Conservation (phyloP, 202 grass and related monocot genomes). For the Zoysia matrella region DNA sequence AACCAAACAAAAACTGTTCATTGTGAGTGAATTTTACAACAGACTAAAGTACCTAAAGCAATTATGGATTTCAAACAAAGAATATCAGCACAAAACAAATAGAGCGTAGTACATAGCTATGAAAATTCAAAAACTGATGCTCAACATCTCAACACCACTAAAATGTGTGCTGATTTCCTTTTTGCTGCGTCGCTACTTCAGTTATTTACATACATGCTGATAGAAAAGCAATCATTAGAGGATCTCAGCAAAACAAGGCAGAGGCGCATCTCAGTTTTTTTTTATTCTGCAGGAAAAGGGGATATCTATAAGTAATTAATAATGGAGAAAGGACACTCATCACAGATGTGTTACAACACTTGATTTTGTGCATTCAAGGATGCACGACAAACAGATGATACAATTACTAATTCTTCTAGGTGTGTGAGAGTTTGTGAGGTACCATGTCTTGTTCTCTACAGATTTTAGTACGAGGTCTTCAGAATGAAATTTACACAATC, state of each 20-base stretch:
- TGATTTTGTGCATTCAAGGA: not conserved
- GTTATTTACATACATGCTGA: not conserved
- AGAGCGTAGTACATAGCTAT: not conserved
- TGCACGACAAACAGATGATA: not conserved
- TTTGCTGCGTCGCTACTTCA: not conserved
- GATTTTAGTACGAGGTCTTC: not conserved
- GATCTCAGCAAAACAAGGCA: conserved; percentile 10
- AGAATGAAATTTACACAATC: not conserved
- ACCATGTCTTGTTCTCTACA: not conserved
- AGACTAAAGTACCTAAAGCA: not conserved
- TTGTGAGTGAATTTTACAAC: not conserved
- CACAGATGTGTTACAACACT: not conserved
- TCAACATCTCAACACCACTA: not conserved
- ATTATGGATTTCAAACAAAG: not conserved
- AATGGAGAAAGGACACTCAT: not conserved
- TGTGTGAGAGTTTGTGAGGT: not conserved
- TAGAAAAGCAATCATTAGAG: conserved; percentile 16
- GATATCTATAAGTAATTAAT: not conserved
- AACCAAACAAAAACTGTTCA: not conserved
- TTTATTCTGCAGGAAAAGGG: not conserved
- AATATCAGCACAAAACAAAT: not conserved
- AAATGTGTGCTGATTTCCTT: not conserved
- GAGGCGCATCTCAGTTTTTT: not conserved
- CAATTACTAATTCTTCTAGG: not conserved
- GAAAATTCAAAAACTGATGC: not conserved